These are phyloP conservation scores for Blastobotrys terrestris DNA, from an alignment of 805 yeast species.

Conservation along the genomic window DNA sequence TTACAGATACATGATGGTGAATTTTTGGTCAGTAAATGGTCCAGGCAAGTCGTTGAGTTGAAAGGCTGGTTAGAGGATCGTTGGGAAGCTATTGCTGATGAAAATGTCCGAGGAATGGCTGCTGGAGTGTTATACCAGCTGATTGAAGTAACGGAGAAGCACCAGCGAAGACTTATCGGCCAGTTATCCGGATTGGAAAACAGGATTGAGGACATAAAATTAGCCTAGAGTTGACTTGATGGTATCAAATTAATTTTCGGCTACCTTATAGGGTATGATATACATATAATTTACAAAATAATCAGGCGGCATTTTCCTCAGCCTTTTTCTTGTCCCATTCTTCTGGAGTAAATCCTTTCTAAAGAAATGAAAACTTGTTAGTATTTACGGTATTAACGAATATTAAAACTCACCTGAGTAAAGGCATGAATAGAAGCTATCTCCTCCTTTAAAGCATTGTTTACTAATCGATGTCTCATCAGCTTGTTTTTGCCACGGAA, in stretches of 20 bases:
- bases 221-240: too few relatives aligned
- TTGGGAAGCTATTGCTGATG: constrained; percentile 29
- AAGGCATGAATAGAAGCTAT: constrained; percentile 88
- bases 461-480: constrained; percentile 81
- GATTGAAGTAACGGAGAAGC: constrained; percentile 22
- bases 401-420: constrained; percentile 62
- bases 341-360: constrained; percentile 59
- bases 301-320: neutral
- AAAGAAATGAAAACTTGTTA: neutral
- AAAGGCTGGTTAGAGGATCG: constrained; percentile 26
- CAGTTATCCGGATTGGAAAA: constrained; percentile 12
- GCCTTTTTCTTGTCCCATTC: constrained; percentile 56
- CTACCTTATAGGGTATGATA: neutral
- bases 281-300: neutral
- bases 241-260: too few relatives aligned
- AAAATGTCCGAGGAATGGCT: constrained; percentile 24
- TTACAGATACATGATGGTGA: constrained; percentile 27
- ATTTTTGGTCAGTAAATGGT: constrained; percentile 21
- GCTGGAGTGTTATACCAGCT: constrained; percentile 29
- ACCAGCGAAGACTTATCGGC: constrained; percentile 21
- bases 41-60: constrained; percentile 27
- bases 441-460: constrained; percentile 72
- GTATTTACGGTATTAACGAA: neutral
- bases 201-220: neutral
- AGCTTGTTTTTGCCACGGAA: constrained; percentile 81